Evolutionary conservation across 140 eudicot species (phyloP), one percentile per base, ranked within the genome.

Genomic region (Cichorium intybus): DNA sequence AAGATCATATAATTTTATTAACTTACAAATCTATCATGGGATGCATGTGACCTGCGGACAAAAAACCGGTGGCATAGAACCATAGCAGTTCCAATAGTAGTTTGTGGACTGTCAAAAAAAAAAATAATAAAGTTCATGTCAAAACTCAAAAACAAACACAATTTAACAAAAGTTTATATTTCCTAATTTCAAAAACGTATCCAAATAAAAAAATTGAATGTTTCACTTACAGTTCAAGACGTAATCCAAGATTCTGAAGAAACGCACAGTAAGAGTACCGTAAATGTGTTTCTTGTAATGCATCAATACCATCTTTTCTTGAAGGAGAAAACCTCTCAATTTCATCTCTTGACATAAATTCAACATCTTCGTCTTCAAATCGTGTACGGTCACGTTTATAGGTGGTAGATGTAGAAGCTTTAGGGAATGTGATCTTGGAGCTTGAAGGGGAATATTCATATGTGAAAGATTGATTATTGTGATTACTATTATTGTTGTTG

Each of bases 11-110:
- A 39, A n/a, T n/a, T n/a, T n/a, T 4, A 49, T 28, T 39, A 48
- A 75, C 96, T 85, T 69, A 93, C 99, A 85, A 73, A 93, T 93
- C 97, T 93, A 71, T 93, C 99, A 65, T 93, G 95, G 60, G 80
- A 85, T 65, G 99, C 96, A 81, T 93, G 99, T 7, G 99, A 93
- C 52, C 90, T 84, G 21, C 93, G 81, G 12, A 88, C 81, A 68
- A 88, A 93, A 81, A 93, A 93, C 6, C 97, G 95, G 62, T 93
- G 99, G 68, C 99, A 93, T 48, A 93, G 69, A 66, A 93, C 94
- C 99, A 93, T 88, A 18, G 99, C 94, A 57, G 97, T 85, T 16
- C 93, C 99, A 14, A 85, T 86, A 10, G 99, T 93, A 53, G 95
- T 88, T 68, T 88, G 99, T 10, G 99, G 99, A 68, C 99, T 93